phyloP scores from a whole-genome alignment of 495 filamentous ascomycete species.

The Parathielavia appendiculata region DNA sequence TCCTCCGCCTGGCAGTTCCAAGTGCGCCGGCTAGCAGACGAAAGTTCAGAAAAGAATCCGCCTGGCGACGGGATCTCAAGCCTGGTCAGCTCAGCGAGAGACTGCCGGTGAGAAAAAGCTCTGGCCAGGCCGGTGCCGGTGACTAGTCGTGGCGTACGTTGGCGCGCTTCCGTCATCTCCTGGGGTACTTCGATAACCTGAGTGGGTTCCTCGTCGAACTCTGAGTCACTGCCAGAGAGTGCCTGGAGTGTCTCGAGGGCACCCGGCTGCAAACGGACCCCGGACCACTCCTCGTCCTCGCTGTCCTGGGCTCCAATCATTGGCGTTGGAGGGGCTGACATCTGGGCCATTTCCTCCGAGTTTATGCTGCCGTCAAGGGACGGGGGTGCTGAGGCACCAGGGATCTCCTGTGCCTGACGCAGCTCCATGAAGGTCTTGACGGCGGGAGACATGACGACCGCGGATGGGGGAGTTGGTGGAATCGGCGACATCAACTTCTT shows the following conservation, averaged over 20 bases:
- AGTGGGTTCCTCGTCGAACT: conserved; percentile 46
- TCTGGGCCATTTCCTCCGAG: conserved; percentile 73
- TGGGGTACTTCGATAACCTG: conserved; percentile 48
- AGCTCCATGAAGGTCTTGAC: conserved; percentile 59
- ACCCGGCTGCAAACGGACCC: conserved; percentile 68
- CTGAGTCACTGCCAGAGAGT: conserved; percentile 55
- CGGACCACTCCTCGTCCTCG: conserved; percentile 50
- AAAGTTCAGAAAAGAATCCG: conserved; percentile 83
- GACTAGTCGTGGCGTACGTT: conserved; percentile 36
- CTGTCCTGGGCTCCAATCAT: conserved; percentile 56
- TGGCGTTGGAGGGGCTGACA: conserved; percentile 78
- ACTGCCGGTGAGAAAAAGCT: conserved; percentile 40
- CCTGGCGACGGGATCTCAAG: conserved; percentile 84
- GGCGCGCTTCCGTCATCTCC: conserved; percentile 39
- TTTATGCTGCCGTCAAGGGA: conserved; percentile 84
- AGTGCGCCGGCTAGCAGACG: conserved; percentile 63
- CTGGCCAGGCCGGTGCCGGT: conserved; percentile 29
- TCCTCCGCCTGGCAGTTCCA: conserved; percentile 56
- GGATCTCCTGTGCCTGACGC: conserved; percentile 52
- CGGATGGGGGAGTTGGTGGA: conserved; percentile 68
- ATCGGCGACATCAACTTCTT: conserved; percentile 55
- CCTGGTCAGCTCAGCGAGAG: conserved; percentile 53
- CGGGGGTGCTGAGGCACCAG: conserved; percentile 71
- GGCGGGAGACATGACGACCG: conserved; percentile 72
- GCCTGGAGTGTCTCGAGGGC: conserved; percentile 74